A percentile compares a stretch with the other conserved stretches of the same genome.
Evolutionary conservation across 495 filamentous ascomycete genomes (phyloP).

Genomic region (Acidiella bohemica): DNA sequence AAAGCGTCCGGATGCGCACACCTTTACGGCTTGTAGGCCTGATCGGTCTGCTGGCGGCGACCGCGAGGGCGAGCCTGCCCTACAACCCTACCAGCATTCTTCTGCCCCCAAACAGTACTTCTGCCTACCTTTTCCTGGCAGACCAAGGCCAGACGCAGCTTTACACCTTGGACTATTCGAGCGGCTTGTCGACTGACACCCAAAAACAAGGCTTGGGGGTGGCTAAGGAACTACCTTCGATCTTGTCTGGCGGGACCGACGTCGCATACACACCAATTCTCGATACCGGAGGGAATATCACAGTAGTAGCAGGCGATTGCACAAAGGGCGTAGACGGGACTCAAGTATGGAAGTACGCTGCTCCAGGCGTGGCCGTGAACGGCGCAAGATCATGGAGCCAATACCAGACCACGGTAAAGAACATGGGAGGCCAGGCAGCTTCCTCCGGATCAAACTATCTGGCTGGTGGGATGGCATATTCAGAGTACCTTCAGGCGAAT

Average conservation of each 20-base stretch:
- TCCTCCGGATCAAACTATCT: slow-evolving; percentile 51
- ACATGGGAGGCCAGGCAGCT: slow-evolving; percentile 23
- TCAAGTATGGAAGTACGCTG: slow-evolving; percentile 43
- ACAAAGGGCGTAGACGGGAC: slow-evolving; percentile 29
- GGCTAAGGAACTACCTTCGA: slow-evolving; percentile 46
- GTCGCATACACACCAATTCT: slow-evolving; percentile 49
- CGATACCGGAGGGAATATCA: slow-evolving; percentile 50
- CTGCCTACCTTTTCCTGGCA: slow-evolving; percentile 50
- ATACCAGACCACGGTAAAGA: slow-evolving; percentile 20
- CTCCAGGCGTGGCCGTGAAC: slow-evolving; percentile 26
- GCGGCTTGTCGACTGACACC: slow-evolving; percentile 52
- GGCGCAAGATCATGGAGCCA: slow-evolving; percentile 46
- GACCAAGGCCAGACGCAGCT: too few species aligned
- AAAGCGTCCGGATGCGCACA: too few species aligned
- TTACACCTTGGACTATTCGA: slow-evolving; percentile 30
- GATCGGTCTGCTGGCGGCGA: slow-evolving; percentile 13
- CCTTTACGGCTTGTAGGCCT: too few species aligned
- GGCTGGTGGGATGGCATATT: slow-evolving; percentile 53
- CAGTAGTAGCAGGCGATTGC: slow-evolving; percentile 60
- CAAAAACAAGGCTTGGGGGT: slow-evolving; percentile 40
- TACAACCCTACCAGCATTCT: slow-evolving; percentile 62
- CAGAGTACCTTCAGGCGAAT: slow-evolving; percentile 41
- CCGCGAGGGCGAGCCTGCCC: slow-evolving; percentile 35
- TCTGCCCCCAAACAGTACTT: slow-evolving; percentile 38
- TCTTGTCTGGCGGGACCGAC: slow-evolving; percentile 34